Percentiles rank a stretch among this genome's conserved stretches.
phyloP scores from a whole-genome alignment of 805 yeast genomes.

The Suhomyces canberraensis region DNA sequence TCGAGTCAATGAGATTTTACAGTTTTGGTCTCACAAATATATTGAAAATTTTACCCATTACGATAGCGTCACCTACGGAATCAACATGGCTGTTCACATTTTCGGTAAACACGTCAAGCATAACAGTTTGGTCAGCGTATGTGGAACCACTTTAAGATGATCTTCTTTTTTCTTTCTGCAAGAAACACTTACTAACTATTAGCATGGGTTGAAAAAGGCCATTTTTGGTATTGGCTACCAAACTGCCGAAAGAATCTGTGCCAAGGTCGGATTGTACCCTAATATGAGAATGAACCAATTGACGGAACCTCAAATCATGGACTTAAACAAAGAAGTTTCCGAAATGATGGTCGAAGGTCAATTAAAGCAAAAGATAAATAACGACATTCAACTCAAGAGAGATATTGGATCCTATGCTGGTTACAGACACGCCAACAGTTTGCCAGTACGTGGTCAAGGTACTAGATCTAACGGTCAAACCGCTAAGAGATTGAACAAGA shows the following conservation, averaged over 20 bases:
- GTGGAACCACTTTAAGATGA: conserved; percentile 6
- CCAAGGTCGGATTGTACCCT: conserved; percentile 89
- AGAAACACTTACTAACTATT: conserved; percentile 13
- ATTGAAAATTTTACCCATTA: conserved; percentile 2
- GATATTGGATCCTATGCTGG: conserved; percentile 84
- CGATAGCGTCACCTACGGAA: not conserved
- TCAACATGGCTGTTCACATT: conserved; percentile 41
- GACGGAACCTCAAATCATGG: conserved; percentile 80
- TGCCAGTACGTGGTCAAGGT: conserved; percentile 71
- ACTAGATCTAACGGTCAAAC: conserved; percentile 90
- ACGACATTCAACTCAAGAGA: conserved; percentile 76
- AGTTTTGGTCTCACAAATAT: not conserved
- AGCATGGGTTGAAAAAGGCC: conserved; percentile 68
- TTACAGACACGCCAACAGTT: conserved; percentile 79
- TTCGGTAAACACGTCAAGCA: conserved; percentile 44
- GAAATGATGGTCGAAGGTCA: conserved; percentile 80
- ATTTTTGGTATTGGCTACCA: conserved; percentile 83
- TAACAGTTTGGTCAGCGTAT: conserved; percentile 36
- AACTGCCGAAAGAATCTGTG: conserved; percentile 73
- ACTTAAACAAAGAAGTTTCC: conserved; percentile 82
- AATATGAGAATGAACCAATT: conserved; percentile 92
- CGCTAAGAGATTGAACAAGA: conserved; percentile 78
- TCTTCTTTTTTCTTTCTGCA: not conserved
- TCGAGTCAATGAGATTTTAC: too few relatives aligned
- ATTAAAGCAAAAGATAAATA: conserved; percentile 67